These are phyloP conservation scores for Fonsecaea monophora DNA, from an alignment of 2,329 filamentous ascomycete genomes.

Conservation along the genomic window DNA sequence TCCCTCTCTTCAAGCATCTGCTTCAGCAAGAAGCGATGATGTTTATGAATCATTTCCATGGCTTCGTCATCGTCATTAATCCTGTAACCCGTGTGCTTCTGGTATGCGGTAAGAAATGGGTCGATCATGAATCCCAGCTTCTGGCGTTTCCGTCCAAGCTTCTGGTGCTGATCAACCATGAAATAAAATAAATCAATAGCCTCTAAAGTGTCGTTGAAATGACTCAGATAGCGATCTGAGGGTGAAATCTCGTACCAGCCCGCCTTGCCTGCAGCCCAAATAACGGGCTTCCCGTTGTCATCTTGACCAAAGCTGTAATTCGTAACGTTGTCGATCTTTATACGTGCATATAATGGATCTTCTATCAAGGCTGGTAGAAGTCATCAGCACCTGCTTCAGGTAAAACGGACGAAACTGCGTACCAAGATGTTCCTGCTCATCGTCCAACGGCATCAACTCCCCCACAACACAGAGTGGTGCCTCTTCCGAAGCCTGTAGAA, in stretches of 20 bases:
- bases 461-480: slow-evolving; percentile 64
- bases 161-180: slow-evolving; percentile 63
- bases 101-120: slow-evolving; percentile 39
- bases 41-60: slow-evolving; percentile 54
- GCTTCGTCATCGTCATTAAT: slow-evolving; percentile 54
- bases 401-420: slow-evolving; percentile 33
- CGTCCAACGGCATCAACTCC: slow-evolving; percentile 54
- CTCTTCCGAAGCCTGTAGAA: slow-evolving; percentile 62
- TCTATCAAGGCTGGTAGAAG: slow-evolving; percentile 46
- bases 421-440: slow-evolving; percentile 53
- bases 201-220: slow-evolving; percentile 63
- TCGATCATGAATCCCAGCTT: slow-evolving; percentile 38
- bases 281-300: slow-evolving; percentile 61
- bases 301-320: slow-evolving; percentile 59
- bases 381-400: slow-evolving; percentile 47
- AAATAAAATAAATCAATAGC: slow-evolving; percentile 68
- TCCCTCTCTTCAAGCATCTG: slow-evolving; percentile 57
- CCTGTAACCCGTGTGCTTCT: slow-evolving; percentile 41
- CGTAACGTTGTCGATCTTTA: slow-evolving; percentile 57
- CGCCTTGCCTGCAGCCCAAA: slow-evolving; percentile 68
- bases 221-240: slow-evolving; percentile 56
- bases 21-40: slow-evolving; percentile 54
- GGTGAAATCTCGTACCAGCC: slow-evolving; percentile 68
- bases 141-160: slow-evolving; percentile 40
- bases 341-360: slow-evolving; percentile 43